Evolutionary conservation across 2,329 filamentous ascomycete species (phyloP), one percentile per base, ranked within the genome.

Genomic region (Coniochaeta ligniaria): DNA sequence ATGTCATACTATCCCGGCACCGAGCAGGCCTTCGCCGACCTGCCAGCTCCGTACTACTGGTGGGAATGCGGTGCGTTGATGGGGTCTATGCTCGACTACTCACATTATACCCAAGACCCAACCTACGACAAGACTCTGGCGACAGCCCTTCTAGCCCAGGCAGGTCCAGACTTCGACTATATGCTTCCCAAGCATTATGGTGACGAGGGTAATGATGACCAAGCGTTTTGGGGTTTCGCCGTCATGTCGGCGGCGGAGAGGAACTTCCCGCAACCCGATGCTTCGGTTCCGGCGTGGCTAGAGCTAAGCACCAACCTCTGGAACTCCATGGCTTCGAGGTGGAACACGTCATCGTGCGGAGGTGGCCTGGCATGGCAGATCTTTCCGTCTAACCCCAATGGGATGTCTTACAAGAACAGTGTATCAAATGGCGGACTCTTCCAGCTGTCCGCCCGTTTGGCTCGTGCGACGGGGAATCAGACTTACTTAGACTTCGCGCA

Each of bases 281-380:
- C 73, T 9, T 71, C 71, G 17, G 74, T 83, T 41, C 87, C 87
- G 0, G 76, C 81, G 9, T 92, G 88, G 84, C 77, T 90, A 20
- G 77, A 87, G 26, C 80, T 95, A 28, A 84, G 83, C 8, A 79
- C 82, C 66, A 90, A 89, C 64, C 83, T 90, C 35, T 95, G 91
- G 80, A 86, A 92, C 71, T 81, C 83, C 50, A 87, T 92, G 68
- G 80, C 80, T 6, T 73, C 73, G 24, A 84, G 91, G 54, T 95
- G 91, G 91, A 86, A 93, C 70, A 80, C 76, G 0, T 75, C 78
- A 0, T 74, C 77, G 43, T 96, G 91, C 68, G 80, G 79, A 28
- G 91, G 91, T 62, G 92, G 91, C 5, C 75, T 95, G 55, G 80
- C 85, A 60, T 94, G 90, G 90, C 91, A 96, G 76, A 92, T 96